Base-by-base conservation (phyloP, 306 rosid genomes). In the Pyrus betulifolia region DNA sequence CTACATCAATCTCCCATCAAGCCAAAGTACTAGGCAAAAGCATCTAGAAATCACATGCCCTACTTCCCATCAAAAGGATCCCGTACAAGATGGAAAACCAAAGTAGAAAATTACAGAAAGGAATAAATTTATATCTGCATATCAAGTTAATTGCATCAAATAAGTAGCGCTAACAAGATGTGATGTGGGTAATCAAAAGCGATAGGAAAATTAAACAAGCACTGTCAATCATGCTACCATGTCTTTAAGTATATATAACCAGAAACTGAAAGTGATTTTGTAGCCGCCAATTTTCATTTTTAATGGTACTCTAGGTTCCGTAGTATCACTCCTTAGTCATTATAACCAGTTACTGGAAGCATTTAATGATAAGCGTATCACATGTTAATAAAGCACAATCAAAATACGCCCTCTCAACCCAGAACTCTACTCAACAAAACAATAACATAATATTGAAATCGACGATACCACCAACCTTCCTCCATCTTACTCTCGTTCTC, bases 401-500 rank as follows among this genome's bases (percentile, higher is more conserved):
- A 19, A 33, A 63, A 38, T 70, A 12, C 11, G 42, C 19, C 38
- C 28, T 42, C 69, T 55, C 55, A n/a, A 70, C 42, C 73, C 42
- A 60, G 12, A 44, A 35, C 38, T 63, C 33, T 42, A 17, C n/a
- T 6, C 7, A 9, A 51, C 52, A 11, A 76, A 64, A 58, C 2
- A 54, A 57, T 3, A 57, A 71, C 33, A 49, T 33, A 33, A 6
- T 62, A 66, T 22, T 69, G 22, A 27, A 75, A 70, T 76, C 70
- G 76, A 80, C 57, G 40, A 13, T 70, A 78, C 72, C 11, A 86
- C 95, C 80, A 78, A 91, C 98, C 98, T 93, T 91, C 97, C 68
- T 89, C 97, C 89, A 86, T 86, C 76, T 85, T 57, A 73, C 80
- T 82, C 51, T 76, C 76, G 51, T 80, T 82, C 84, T 85, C 90